Evolutionary conservation across 371 early-diverging fungal genomes (phyloP).

Genomic region (Mortierella sp.): DNA sequence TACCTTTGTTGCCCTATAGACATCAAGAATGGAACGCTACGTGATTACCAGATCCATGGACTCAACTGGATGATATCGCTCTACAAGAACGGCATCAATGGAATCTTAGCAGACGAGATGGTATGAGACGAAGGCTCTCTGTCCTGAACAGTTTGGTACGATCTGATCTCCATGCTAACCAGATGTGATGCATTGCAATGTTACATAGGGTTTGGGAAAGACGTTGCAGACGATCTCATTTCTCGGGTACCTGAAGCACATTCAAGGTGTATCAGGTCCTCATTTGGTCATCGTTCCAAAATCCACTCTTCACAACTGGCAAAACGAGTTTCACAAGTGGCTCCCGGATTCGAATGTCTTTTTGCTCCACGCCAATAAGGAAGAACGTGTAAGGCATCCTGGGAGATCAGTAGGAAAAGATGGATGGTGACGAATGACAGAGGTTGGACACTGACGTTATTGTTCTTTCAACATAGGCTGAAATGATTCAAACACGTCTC

Average conservation of each 20-base stretch:
- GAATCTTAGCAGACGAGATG: conserved; percentile 99
- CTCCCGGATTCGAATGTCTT: conserved; percentile 91
- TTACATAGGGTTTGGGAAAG: conserved; percentile 94
- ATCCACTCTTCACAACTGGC: conserved; percentile 98
- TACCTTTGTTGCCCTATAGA: conserved; percentile 57
- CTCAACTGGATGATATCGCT: conserved; percentile 99
- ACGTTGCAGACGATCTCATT: conserved; percentile 98
- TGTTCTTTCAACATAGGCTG: conserved; percentile 52
- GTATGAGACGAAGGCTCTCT: conserved; percentile 53
- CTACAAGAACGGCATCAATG: conserved; percentile 98
- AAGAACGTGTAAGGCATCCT: conserved; percentile 72
- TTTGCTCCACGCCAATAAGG: conserved; percentile 94
- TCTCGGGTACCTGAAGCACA: conserved; percentile 92
- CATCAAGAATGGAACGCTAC: conserved; percentile 88
- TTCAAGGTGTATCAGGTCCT: conserved; percentile 80
- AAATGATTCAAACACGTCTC: conserved; percentile 66
- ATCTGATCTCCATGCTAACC: background rate
- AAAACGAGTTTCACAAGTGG: conserved; percentile 94
- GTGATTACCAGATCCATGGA: conserved; percentile 98
- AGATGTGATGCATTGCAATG: background rate
- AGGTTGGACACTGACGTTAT: conserved; percentile 2
- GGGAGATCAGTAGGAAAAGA: background rate
- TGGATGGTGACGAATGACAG: background rate
- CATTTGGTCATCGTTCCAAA: conserved; percentile 98
- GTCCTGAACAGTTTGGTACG: background rate